These are phyloP conservation scores for Psilocybe azurescens DNA, from an alignment of 768 basidiomycete species.

Conservation along the genomic window DNA sequence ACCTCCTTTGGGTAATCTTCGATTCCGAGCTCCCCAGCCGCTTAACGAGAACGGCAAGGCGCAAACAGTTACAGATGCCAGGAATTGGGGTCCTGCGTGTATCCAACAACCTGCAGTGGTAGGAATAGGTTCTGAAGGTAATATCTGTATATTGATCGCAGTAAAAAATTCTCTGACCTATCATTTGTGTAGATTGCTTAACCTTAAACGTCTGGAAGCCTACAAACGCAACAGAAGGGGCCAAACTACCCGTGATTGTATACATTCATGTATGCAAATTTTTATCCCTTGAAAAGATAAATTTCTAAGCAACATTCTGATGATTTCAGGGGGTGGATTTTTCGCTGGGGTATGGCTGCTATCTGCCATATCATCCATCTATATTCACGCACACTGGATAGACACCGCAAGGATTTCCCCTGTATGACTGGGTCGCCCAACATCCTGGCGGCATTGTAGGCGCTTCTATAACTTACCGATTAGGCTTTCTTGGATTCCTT, in stretches of 20 bases:
- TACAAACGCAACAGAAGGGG: constrained; percentile 30
- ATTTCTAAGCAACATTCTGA: background rate
- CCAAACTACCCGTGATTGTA: constrained; percentile 41
- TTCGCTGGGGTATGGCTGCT: constrained; percentile 31
- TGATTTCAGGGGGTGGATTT: constrained; percentile 43
- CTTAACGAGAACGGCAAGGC: constrained; percentile 36
- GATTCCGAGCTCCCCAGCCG: constrained; percentile 48
- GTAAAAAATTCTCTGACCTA: constrained; percentile 10
- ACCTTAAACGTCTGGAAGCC: constrained; percentile 63
- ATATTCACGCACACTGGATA: constrained; percentile 29
- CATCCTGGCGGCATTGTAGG: constrained; percentile 39
- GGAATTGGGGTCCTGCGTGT: constrained; percentile 50
- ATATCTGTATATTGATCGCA: background rate
- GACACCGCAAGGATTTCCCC: constrained; percentile 52
- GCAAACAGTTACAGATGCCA: constrained; percentile 40
- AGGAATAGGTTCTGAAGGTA: constrained; percentile 51
- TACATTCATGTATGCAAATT: constrained; percentile 31
- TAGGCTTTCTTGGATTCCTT: constrained; percentile 49
- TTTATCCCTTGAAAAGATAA: background rate
- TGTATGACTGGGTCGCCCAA: constrained; percentile 53
- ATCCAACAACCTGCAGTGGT: constrained; percentile 51
- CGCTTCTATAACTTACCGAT: constrained; percentile 43
- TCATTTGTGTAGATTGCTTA: constrained; percentile 53
- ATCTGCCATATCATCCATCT: background rate
- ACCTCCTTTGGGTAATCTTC: constrained; percentile 50